These are phyloP conservation scores for Helianthus annuus DNA, from an alignment of 129 eudicot genomes.

Conservation along the genomic window DNA sequence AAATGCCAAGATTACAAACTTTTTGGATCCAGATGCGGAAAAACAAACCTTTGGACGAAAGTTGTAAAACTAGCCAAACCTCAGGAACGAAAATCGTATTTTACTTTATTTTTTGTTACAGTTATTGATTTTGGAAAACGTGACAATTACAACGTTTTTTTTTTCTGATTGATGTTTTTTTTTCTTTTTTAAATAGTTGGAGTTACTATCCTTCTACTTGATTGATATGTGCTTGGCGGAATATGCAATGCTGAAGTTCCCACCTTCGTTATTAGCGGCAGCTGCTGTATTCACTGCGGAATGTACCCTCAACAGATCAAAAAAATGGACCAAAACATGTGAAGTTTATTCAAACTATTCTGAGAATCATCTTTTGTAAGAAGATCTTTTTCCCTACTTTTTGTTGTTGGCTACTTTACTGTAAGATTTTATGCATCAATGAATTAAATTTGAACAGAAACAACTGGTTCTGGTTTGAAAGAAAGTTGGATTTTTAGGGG, in stretches of 20 bases:
- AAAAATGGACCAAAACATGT: conserved; percentile 68
- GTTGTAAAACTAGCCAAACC: too few species aligned
- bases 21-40: too few species aligned
- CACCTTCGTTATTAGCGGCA: conserved; percentile 86
- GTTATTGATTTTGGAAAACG: not conserved
- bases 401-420: not conserved
- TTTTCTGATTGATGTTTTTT: not conserved
- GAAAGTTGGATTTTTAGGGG: not conserved
- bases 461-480: not conserved
- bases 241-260: conserved; percentile 68
- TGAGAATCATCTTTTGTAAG: conserved; percentile 68
- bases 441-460: not conserved
- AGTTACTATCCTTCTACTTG: conserved; percentile 71
- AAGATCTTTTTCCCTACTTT: conserved; percentile 14
- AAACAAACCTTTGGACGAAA: too few species aligned
- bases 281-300: conserved; percentile 89
- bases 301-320: conserved; percentile 52
- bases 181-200: conserved; percentile 43
- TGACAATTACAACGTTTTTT: not conserved
- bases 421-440: not conserved
- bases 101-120: not conserved
- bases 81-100: too few species aligned
- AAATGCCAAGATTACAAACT: too few species aligned
- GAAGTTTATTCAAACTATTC: conserved; percentile 57
- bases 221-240: conserved; percentile 76